Evolutionary conservation across 441 rosid genomes (phyloP).

Genomic region (Melastoma candidum): DNA sequence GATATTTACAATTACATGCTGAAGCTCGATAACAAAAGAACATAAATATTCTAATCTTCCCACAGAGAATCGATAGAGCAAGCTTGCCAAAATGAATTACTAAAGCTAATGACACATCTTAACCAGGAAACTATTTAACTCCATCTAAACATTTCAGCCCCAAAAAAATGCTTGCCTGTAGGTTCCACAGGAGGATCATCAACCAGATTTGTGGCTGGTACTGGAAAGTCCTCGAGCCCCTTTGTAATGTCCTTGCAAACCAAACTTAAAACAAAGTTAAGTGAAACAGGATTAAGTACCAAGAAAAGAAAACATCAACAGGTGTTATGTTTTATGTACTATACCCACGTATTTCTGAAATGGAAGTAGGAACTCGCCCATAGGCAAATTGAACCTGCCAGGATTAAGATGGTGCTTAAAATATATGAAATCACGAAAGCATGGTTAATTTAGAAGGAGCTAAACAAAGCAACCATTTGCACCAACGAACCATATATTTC

Average conservation of each 20-base stretch:
- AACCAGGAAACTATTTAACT: neutral
- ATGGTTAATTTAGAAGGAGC: neutral
- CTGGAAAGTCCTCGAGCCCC: constrained; percentile 33
- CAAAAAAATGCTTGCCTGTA: constrained; percentile 29
- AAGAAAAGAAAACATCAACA: constrained; percentile 1
- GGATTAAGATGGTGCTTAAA: neutral
- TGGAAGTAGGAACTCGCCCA: constrained; percentile 17
- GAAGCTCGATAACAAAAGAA: too few relatives aligned
- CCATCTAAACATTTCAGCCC: constrained; percentile 3
- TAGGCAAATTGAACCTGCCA: constrained; percentile 27
- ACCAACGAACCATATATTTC: too few relatives aligned
- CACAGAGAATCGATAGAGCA: too few relatives aligned
- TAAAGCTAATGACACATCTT: too few relatives aligned
- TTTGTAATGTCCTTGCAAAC: constrained; percentile 38
- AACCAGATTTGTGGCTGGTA: constrained; percentile 36
- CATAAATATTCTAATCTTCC: too few relatives aligned
- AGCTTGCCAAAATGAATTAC: too few relatives aligned
- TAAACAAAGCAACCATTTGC: neutral
- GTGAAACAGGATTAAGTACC: neutral
- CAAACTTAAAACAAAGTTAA: constrained; percentile 27
- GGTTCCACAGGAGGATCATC: constrained; percentile 36
- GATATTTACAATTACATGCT: too few relatives aligned
- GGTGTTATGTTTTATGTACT: constrained; percentile 10
- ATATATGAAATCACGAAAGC: constrained; percentile 10
- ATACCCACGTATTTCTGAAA: constrained; percentile 35